Evolutionary conservation across 441 rosid genomes (phyloP).

Genomic region (Syzygium malaccense): DNA sequence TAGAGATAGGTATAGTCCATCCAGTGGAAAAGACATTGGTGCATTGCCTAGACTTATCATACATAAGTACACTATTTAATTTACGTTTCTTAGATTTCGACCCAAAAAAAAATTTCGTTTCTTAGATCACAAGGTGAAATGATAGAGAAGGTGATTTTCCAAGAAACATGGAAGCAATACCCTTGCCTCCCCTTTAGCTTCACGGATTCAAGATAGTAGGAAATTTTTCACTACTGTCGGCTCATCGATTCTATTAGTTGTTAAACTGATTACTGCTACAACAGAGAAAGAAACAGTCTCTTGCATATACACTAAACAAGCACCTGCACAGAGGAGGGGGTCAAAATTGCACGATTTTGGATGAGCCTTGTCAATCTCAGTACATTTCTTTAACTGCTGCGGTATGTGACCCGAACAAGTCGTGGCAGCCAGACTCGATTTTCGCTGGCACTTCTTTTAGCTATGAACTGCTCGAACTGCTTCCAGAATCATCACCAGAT

Average conservation of each 20-base stretch:
- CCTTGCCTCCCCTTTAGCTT: neutral
- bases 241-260: neutral
- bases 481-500: constrained; percentile 24
- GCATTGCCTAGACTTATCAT: neutral
- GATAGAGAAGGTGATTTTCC: neutral
- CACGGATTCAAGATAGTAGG: neutral
- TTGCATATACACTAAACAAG: neutral
- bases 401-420: neutral
- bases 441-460: constrained; percentile 3
- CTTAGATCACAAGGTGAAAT: neutral
- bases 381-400: neutral
- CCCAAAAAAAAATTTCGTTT: neutral
- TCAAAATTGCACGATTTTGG: neutral
- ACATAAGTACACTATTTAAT: neutral
- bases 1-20: neutral
- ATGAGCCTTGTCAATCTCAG: neutral
- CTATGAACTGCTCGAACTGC: constrained; percentile 35
- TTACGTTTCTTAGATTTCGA: neutral
- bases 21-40: neutral
- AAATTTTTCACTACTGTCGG: neutral
- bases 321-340: neutral
- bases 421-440: neutral
- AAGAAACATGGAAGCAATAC: neutral
- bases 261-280: neutral
- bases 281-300: neutral